Base-by-base conservation (phyloP, 768 basidiomycete species). In the Piloderma croceum region DNA sequence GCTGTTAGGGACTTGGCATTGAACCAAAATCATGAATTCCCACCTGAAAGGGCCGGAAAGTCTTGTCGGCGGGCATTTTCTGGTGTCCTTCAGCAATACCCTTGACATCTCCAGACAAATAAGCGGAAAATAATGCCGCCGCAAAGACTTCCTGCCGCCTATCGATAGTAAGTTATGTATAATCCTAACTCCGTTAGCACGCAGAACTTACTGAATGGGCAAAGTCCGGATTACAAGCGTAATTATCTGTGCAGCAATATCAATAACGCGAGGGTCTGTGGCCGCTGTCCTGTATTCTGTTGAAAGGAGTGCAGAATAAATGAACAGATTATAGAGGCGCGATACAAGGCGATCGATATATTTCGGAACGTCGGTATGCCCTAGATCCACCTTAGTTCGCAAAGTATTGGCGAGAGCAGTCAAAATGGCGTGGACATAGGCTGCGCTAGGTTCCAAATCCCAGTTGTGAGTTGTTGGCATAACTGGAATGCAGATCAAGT, bases 391-490 rank as follows among this genome's bases (percentile, higher is more conserved):
- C 58, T 86, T 86, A 13, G 46, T 50, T 7, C 61, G 51, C 12
- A 97, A 59, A 0, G 83, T 79, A 31, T 78, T 73, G 2, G 71
- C 68, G 6, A 98, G 62, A 0, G 84, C 77, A 36, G 73, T 67
- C 36, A 98, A 71, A 23, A 98, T 70, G 22, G 91, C 79, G 61
- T 91, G 89, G 1, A 79, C 81, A 56, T 94, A 98, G 9, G 90
- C 86, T 0, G 87, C 79, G n/a, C 60, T 64, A 10, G 79, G 73
- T 56, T 92, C 85, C 2, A 50, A 25, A 24, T 79, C 77, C 5
- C 56, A 56, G 4, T 45, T 58, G 41, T 47, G 12, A 32, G 42
- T 24, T 31, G 40, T 19, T 21, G 46, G 11, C 17, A 40, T 17
- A 9, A 59, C 43, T 5, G 67, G 54, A 33, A 71, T 57, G 47